These are phyloP conservation scores for Euryodendron excelsum DNA, from an alignment of 148 eudicot genomes.

Conservation along the genomic window DNA sequence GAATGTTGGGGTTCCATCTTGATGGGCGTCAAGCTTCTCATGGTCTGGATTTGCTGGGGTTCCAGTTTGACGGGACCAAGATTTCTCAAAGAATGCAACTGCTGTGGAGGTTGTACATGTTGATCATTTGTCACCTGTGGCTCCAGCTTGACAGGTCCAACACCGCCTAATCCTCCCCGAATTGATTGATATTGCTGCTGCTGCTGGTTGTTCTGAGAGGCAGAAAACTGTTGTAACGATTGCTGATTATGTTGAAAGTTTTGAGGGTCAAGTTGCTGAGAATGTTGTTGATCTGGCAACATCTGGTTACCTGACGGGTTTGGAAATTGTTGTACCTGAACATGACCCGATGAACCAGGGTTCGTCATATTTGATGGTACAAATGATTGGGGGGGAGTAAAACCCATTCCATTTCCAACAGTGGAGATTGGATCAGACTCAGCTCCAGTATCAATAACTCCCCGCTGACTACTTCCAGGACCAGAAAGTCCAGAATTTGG, in stretches of 20 bases:
- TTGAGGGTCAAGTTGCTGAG: conserved; percentile 56
- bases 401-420: conserved; percentile 70
- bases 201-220: conserved; percentile 35
- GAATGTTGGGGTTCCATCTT: conserved; percentile 85
- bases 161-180: conserved; percentile 53
- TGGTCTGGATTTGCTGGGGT: conserved; percentile 60
- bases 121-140: conserved; percentile 51
- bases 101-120: conserved; percentile 43
- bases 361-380: conserved; percentile 38
- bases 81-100: conserved; percentile 54
- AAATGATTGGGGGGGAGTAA: conserved; percentile 51
- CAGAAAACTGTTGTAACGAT: conserved; percentile 44
- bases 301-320: conserved; percentile 48
- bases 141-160: conserved; percentile 61
- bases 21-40: conserved; percentile 53
- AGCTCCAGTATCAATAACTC: conserved; percentile 58
- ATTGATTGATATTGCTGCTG: conserved; percentile 57
- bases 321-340: conserved; percentile 52
- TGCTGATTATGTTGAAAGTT: conserved; percentile 64
- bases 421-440: conserved; percentile 70
- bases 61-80: conserved; percentile 70
- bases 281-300: conserved; percentile 58
- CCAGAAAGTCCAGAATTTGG: conserved; percentile 51
- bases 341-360: conserved; percentile 49
- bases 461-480: conserved; percentile 43